phyloP scores from a whole-genome alignment of 495 filamentous ascomycete genomes.

The Xylaria castorea region DNA sequence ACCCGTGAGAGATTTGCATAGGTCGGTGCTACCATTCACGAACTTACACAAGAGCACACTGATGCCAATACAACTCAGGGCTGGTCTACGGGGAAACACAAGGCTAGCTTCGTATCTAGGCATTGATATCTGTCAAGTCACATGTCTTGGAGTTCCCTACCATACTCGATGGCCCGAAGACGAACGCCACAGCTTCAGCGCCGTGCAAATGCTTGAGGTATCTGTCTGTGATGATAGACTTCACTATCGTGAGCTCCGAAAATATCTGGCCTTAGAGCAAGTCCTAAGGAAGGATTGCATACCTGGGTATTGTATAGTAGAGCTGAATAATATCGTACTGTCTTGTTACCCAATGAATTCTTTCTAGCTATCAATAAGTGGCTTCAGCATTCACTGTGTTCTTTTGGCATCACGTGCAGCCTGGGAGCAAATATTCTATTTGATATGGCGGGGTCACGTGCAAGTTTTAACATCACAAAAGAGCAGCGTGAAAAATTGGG shows the following conservation, averaged over 20 bases:
- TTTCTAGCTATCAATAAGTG: background rate
- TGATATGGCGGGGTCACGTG: background rate
- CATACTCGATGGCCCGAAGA: background rate
- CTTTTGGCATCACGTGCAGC: background rate
- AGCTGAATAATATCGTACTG: background rate
- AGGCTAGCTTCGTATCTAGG: background rate
- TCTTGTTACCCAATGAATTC: background rate
- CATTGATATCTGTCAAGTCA: too few relatives aligned
- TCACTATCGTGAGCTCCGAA: background rate
- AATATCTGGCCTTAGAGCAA: background rate
- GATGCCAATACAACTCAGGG: background rate
- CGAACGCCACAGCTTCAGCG: too few relatives aligned
- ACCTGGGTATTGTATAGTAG: background rate
- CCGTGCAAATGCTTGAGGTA: background rate
- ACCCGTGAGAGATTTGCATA: background rate
- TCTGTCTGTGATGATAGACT: background rate
- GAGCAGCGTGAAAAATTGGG: background rate
- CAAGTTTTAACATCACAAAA: background rate
- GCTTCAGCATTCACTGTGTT: background rate
- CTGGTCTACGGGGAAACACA: background rate
- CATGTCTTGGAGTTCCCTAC: too few relatives aligned
- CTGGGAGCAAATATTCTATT: background rate
- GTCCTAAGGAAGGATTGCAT: background rate
- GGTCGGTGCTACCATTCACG: background rate
- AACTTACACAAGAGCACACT: background rate